Conservation (phyloP, 805 yeast genomes). For the Zygoascus bituminiphila region DNA sequence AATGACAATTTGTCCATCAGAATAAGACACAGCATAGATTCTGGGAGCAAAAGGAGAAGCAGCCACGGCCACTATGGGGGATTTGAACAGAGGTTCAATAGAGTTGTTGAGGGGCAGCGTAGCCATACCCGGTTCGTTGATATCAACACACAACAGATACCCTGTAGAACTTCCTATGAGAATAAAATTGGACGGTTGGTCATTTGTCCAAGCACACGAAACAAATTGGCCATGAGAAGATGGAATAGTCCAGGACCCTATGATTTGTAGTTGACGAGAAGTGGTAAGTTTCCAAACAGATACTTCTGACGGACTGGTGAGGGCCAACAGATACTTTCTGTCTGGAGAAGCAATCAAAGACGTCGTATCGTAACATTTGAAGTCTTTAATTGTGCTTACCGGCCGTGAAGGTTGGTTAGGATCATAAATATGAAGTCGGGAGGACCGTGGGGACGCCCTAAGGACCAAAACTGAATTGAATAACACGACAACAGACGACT, state of each 20-base stretch:
- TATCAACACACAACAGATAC: neutral
- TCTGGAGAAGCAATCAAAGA: neutral
- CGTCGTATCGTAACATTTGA: neutral
- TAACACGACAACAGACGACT: neutral
- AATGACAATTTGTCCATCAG: neutral
- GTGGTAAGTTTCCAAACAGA: neutral
- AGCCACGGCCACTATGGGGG: neutral
- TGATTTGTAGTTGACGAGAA: neutral
- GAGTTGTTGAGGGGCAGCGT: neutral
- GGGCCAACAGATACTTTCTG: neutral
- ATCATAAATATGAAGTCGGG: neutral
- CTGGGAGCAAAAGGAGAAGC: neutral
- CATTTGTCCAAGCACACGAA: neutral
- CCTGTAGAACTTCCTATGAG: neutral
- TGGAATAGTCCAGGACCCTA: neutral
- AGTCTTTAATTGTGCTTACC: neutral
- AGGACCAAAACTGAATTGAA: neutral
- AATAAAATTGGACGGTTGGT: neutral
- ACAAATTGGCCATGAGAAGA: neutral
- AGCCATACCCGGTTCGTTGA: neutral
- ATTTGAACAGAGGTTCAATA: neutral
- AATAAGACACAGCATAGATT: constrained; percentile 1
- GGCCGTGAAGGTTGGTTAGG: too few species aligned
- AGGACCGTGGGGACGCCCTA: neutral
- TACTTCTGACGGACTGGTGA: neutral